Evolutionary conservation across 768 basidiomycete genomes (phyloP).

Genomic region (Megacollybia marginata): DNA sequence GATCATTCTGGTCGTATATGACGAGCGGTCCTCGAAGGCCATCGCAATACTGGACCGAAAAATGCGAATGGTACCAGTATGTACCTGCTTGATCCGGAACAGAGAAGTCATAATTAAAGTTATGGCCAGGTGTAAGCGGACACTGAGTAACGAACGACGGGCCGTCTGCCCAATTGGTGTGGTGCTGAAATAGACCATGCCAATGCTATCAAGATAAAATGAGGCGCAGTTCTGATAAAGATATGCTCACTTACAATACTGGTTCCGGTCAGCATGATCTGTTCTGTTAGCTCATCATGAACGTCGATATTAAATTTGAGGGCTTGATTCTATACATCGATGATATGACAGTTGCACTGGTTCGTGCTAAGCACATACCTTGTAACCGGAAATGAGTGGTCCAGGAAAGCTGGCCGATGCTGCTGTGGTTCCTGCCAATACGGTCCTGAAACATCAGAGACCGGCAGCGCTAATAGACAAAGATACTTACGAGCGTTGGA

Average conservation of each 20-base stretch:
- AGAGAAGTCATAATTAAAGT: constrained; percentile 26
- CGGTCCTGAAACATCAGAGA: constrained; percentile 1
- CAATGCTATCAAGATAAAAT: constrained; percentile 10
- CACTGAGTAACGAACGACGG: constrained; percentile 23
- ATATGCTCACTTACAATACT: constrained; percentile 24
- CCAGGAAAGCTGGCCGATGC: constrained; percentile 2
- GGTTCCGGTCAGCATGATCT: constrained; percentile 28
- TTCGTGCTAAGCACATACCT: neutral
- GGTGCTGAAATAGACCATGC: constrained; percentile 18
- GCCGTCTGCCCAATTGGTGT: constrained; percentile 20
- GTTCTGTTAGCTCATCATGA: constrained; percentile 27
- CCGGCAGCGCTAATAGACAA: no score
- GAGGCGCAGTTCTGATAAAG: neutral
- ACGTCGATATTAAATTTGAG: constrained; percentile 29
- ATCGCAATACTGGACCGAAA: constrained; percentile 25
- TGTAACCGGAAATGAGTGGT: constrained; percentile 5
- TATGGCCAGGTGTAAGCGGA: constrained; percentile 24
- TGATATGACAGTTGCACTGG: neutral
- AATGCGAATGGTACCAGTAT: constrained; percentile 12
- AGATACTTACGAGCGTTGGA: neutral
- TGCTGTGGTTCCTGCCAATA: constrained; percentile 1
- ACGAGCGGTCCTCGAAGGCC: constrained; percentile 18
- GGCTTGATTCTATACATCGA: constrained; percentile 14
- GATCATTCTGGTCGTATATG: constrained; percentile 21
- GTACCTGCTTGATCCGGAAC: constrained; percentile 25